phyloP scores from a whole-genome alignment of 139 green algal species.

The Haematococcus sp. region DNA sequence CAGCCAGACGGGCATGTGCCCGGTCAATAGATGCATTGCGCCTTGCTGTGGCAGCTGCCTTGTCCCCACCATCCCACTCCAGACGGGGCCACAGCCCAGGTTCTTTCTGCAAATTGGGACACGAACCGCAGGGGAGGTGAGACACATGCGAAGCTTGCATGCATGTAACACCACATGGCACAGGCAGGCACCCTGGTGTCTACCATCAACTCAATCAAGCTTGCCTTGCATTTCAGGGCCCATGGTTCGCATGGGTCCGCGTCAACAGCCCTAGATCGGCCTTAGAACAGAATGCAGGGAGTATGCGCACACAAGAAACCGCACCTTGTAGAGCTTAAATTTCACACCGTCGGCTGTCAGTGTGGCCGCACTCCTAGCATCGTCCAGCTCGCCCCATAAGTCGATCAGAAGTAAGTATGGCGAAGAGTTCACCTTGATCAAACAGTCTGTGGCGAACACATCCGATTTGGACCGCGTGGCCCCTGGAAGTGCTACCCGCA shows the following conservation, averaged over 20 bases:
- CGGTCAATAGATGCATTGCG: slow-evolving; percentile 50
- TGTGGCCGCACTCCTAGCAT: slow-evolving; percentile 38
- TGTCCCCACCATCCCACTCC: slow-evolving; percentile 18
- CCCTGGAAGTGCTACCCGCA: slow-evolving; percentile 45
- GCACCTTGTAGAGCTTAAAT: slow-evolving; percentile 46
- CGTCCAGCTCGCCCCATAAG: slow-evolving; percentile 47
- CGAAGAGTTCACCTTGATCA: slow-evolving; percentile 63
- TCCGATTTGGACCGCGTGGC: slow-evolving; percentile 40
- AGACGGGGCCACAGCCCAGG: slow-evolving; percentile 46
- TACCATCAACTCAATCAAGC: too few relatives aligned
- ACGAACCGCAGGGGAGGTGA: too few relatives aligned
- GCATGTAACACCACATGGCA: background rate
- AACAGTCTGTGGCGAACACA: slow-evolving; percentile 51
- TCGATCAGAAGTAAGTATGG: slow-evolving; percentile 69
- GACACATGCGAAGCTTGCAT: slow-evolving; percentile 7
- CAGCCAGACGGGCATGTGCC: slow-evolving; percentile 34
- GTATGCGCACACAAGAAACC: background rate
- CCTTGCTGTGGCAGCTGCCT: slow-evolving; percentile 14
- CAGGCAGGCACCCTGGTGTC: too few relatives aligned
- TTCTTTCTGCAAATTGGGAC: slow-evolving; percentile 25
- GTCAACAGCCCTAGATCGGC: background rate
- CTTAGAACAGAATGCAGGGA: background rate
- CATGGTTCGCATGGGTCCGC: slow-evolving; percentile 1
- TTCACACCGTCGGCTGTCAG: slow-evolving; percentile 11
- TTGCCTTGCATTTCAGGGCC: too few relatives aligned